Conservation (phyloP, 495 filamentous ascomycete species). For the Neurospora sp. region DNA sequence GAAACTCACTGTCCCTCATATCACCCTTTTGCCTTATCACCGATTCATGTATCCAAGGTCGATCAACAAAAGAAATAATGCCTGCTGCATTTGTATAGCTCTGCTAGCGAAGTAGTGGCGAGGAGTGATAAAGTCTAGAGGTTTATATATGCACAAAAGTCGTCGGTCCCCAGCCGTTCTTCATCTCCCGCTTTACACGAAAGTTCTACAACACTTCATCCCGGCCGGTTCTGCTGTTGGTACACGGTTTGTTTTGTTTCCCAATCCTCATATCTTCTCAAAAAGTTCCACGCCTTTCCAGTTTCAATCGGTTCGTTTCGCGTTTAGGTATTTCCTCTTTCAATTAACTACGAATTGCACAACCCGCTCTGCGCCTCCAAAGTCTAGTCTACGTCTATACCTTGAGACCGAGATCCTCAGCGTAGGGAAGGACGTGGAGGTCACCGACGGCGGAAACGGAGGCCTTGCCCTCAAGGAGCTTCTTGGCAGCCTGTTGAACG, state of each 20-base stretch:
- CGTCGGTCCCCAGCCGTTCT: constrained; percentile 5
- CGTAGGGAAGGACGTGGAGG: constrained; percentile 77
- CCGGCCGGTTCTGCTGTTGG: not conserved
- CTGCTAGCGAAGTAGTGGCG: constrained; percentile 7
- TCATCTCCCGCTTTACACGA: not conserved
- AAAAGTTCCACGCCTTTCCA: not conserved
- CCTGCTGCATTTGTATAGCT: not conserved
- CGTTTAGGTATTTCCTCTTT: not conserved
- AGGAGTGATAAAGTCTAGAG: constrained; percentile 26
- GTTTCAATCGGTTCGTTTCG: constrained; percentile 1
- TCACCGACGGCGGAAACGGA: constrained; percentile 83
- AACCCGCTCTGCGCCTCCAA: not conserved
- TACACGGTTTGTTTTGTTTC: not conserved
- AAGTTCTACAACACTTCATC: not conserved
- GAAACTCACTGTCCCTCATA: not conserved
- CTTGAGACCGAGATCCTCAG: constrained; percentile 85
- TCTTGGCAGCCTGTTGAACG: constrained; percentile 61
- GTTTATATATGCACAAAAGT: constrained; percentile 41
- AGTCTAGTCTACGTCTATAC: constrained; percentile 51
- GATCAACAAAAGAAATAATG: not conserved
- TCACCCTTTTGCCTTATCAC: not conserved
- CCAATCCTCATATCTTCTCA: not conserved
- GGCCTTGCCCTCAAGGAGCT: constrained; percentile 78
- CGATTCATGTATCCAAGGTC: not conserved
- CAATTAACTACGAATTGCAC: not conserved